Evolutionary conservation across 352 stramenopile species (phyloP).

Genomic region (Phytopythium ostracodes): DNA sequence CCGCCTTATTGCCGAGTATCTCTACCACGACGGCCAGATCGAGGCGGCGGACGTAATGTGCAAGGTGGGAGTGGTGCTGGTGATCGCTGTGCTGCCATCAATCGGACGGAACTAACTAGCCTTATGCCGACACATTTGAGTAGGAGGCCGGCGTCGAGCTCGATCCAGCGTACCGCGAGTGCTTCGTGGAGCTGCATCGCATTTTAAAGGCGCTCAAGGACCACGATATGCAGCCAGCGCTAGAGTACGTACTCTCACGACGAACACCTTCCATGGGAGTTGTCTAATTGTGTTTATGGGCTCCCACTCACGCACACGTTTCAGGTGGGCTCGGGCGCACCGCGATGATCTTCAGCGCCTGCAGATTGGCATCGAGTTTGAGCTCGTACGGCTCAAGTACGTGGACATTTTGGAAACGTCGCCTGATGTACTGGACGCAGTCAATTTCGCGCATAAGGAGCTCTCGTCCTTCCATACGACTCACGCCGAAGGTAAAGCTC

Average conservation of each 20-base stretch:
- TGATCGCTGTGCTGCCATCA: background rate
- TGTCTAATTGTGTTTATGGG: background rate
- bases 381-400: slow-evolving; percentile 81
- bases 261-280: background rate
- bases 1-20: slow-evolving; percentile 65
- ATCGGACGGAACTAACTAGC: too few relatives aligned
- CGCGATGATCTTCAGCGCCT: slow-evolving; percentile 44
- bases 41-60: slow-evolving; percentile 65
- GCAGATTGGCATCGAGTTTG: slow-evolving; percentile 76
- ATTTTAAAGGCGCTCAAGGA: slow-evolving; percentile 65
- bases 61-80: slow-evolving; percentile 26
- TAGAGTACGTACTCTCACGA: slow-evolving; percentile 38
- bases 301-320: background rate
- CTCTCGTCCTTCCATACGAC: slow-evolving; percentile 55
- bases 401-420: slow-evolving; percentile 68
- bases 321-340: slow-evolving; percentile 59
- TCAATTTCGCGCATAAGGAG: slow-evolving; percentile 64
- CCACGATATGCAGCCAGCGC: slow-evolving; percentile 54
- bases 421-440: slow-evolving; percentile 59
- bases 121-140: slow-evolving; percentile 2
- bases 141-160: slow-evolving; percentile 63
- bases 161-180: slow-evolving; percentile 42
- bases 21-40: slow-evolving; percentile 79
- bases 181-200: slow-evolving; percentile 62
- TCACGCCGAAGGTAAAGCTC: slow-evolving; percentile 40